Percentiles rank a stretch among this genome's conserved stretches.
Evolutionary conservation across 2,329 filamentous ascomycete genomes (phyloP).

Genomic region (Catunica adiposa): DNA sequence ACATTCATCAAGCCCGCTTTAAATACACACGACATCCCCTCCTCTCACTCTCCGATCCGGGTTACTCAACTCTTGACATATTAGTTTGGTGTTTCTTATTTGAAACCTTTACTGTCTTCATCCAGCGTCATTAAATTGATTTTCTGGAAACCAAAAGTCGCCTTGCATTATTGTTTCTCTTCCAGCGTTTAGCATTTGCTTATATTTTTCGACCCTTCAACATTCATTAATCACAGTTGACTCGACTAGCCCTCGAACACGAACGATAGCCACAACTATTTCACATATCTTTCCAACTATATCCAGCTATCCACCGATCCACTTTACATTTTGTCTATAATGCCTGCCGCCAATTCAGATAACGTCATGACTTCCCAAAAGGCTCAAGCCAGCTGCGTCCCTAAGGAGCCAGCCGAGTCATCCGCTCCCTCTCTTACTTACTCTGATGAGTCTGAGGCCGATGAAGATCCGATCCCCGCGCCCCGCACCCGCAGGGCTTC

Average conservation of each 20-base stretch:
- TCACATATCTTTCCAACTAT: too few relatives aligned
- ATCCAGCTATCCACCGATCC: too few relatives aligned
- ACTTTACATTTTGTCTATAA: neutral
- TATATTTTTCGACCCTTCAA: neutral
- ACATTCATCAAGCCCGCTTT: neutral
- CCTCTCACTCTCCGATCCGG: neutral
- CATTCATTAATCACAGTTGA: too few relatives aligned
- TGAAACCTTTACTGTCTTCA: neutral
- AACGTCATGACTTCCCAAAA: conserved; percentile 21
- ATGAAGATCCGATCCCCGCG: conserved; percentile 31
- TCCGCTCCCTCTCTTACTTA: conserved; percentile 46
- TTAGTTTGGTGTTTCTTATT: neutral
- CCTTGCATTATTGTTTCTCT: neutral
- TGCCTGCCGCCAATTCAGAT: conserved; percentile 19
- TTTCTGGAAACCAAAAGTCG: neutral
- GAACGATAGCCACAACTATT: neutral
- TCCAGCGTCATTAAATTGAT: neutral
- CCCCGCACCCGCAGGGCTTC: conserved; percentile 45
- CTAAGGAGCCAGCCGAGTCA: conserved; percentile 26
- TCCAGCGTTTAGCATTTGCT: neutral
- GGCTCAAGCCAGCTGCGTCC: conserved; percentile 21
- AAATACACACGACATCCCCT: neutral
- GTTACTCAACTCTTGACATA: neutral
- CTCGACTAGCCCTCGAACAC: too few relatives aligned
- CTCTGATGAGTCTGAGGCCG: conserved; percentile 45